phyloP scores from a whole-genome alignment of 495 filamentous ascomycete genomes.

The Astrothelium macrocarpum region DNA sequence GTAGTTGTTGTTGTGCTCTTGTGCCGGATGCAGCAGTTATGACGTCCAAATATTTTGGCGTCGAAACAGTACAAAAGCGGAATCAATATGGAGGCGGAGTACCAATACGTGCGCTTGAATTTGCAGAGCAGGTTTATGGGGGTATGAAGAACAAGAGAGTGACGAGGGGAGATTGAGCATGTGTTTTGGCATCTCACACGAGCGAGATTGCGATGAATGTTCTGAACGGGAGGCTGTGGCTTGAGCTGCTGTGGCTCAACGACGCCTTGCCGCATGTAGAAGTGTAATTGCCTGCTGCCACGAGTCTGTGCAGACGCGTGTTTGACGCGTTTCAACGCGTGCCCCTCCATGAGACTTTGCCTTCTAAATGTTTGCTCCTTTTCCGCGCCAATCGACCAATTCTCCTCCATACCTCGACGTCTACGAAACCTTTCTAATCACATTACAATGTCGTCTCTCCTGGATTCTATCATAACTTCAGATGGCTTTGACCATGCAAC shows the following conservation, averaged over 20 bases:
- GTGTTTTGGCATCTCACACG: conserved; percentile 3
- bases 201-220: conserved; percentile 6
- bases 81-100: background rate
- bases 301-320: background rate
- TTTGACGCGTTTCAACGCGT: conserved; percentile 1
- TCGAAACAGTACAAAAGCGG: background rate
- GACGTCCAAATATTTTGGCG: background rate
- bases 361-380: background rate
- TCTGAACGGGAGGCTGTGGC: background rate
- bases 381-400: background rate
- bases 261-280: background rate
- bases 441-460: conserved; percentile 28
- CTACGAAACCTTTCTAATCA: background rate
- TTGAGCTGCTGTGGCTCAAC: background rate
- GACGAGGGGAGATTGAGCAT: background rate
- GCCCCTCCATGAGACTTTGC: background rate
- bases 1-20: background rate
- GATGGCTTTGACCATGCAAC: conserved; percentile 19
- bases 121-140: background rate
- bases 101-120: background rate
- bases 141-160: no score
- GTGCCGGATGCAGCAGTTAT: background rate
- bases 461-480: conserved; percentile 27
- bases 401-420: background rate
- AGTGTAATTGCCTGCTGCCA: background rate